phyloP scores from a whole-genome alignment of 345 rosid species.

The Aquilaria sinensis region DNA sequence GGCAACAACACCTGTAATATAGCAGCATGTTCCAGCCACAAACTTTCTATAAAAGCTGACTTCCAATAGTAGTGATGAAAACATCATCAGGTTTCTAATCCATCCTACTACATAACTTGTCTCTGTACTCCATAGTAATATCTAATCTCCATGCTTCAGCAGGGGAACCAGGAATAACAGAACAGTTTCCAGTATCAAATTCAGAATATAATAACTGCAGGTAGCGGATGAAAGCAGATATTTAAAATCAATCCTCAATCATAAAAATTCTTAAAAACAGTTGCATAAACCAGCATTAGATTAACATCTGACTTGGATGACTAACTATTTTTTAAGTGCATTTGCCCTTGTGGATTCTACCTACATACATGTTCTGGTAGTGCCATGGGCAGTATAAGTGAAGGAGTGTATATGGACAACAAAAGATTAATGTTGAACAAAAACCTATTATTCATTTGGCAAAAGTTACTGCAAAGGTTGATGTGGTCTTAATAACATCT shows the following conservation, averaged over 20 bases:
- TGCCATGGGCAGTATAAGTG: background rate
- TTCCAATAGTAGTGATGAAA: conserved; percentile 69
- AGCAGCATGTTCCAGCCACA: conserved; percentile 95
- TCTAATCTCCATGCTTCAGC: conserved; percentile 60
- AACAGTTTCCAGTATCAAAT: conserved; percentile 86
- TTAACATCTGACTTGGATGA: background rate
- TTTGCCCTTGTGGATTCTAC: background rate
- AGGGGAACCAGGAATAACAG: conserved; percentile 84
- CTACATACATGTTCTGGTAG: background rate
- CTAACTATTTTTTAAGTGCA: no score
- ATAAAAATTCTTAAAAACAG: conserved; percentile 10
- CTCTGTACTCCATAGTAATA: conserved; percentile 19
- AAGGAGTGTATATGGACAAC: background rate
- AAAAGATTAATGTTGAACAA: conserved; percentile 1
- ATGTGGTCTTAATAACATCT: no score
- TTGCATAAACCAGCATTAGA: background rate
- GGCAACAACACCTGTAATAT: conserved; percentile 67
- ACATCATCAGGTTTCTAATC: conserved; percentile 45
- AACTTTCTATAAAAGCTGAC: conserved; percentile 80
- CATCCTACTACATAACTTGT: conserved; percentile 25
- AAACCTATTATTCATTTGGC: background rate
- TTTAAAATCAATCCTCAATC: conserved; percentile 10
- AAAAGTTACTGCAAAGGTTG: no score
- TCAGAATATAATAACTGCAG: conserved; percentile 68
- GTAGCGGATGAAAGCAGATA: conserved; percentile 3